Conservation (phyloP, 257 asterid species). For the Nicotiana noctiflora region DNA sequence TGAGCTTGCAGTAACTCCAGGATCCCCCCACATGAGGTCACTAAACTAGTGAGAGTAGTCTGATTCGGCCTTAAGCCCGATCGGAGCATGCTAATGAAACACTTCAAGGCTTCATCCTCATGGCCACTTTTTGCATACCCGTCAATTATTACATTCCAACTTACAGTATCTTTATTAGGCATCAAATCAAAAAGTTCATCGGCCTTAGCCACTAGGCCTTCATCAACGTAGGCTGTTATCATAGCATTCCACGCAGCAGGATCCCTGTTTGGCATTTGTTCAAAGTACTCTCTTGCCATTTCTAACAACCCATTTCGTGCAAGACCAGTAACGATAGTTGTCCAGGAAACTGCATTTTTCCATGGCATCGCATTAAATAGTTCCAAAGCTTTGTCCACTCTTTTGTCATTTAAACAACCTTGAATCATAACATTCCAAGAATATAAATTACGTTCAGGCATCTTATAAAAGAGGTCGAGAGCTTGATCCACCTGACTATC, state of each 20-base stretch:
- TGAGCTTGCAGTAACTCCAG: conserved; percentile 9
- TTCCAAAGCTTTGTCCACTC: conserved; percentile 38
- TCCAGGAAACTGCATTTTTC: conserved; percentile 53
- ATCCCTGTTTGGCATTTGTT: conserved; percentile 53
- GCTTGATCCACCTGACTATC: conserved; percentile 36
- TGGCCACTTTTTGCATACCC: conserved; percentile 41
- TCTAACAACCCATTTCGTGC: conserved; percentile 46
- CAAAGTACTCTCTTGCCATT: conserved; percentile 44
- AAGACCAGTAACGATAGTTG: conserved; percentile 53
- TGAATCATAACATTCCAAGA: conserved; percentile 46
- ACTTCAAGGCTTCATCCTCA: conserved; percentile 29
- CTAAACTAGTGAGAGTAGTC: conserved; percentile 13
- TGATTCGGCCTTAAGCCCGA: conserved; percentile 7
- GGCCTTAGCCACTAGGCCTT: conserved; percentile 6
- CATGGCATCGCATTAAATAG: conserved; percentile 42
- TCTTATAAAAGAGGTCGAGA: conserved; percentile 32
- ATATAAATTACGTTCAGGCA: conserved; percentile 41
- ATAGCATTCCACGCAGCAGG: conserved; percentile 61
- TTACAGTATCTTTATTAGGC: conserved; percentile 31
- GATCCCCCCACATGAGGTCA: conserved; percentile 9
- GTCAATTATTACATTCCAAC: conserved; percentile 46
- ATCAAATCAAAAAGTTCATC: conserved; percentile 25
- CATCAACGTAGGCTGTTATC: conserved; percentile 36
- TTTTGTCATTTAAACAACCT: conserved; percentile 37
- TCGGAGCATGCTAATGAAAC: conserved; percentile 2